Conservation (phyloP, 768 basidiomycete genomes). For the Russula olivacea region DNA sequence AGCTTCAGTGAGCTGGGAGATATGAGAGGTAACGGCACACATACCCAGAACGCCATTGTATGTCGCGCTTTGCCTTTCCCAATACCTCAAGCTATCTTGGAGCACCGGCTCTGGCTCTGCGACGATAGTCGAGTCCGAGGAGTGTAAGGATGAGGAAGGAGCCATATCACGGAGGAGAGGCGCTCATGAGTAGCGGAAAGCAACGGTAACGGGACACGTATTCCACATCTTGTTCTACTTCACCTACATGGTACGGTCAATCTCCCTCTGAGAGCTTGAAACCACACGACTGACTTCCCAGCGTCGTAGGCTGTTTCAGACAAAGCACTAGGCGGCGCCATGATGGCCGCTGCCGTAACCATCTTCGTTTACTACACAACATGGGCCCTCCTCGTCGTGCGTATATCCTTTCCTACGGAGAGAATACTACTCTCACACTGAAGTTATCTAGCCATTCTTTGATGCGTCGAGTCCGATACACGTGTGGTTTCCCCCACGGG, state of each 20-base stretch:
- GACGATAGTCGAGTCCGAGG: background rate
- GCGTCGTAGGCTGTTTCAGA: slow-evolving; percentile 63
- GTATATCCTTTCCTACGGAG: slow-evolving; percentile 27
- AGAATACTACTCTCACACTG: slow-evolving; percentile 11
- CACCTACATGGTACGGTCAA: slow-evolving; percentile 10
- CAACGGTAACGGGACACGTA: background rate
- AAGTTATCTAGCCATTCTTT: slow-evolving; percentile 63
- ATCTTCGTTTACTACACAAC: slow-evolving; percentile 88
- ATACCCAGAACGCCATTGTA: slow-evolving; percentile 82
- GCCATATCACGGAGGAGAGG: too few species aligned
- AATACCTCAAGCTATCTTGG: slow-evolving; percentile 78
- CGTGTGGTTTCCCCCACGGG: slow-evolving; percentile 73
- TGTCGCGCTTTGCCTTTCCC: slow-evolving; percentile 74
- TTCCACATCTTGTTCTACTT: background rate
- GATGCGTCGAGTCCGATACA: slow-evolving; percentile 72
- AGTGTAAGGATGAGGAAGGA: too few species aligned
- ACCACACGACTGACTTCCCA: background rate
- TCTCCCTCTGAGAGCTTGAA: background rate
- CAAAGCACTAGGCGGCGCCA: slow-evolving; percentile 68
- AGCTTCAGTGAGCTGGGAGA: background rate
- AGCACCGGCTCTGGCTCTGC: slow-evolving; percentile 53
- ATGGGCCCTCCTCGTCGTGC: slow-evolving; percentile 85
- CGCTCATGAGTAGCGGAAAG: background rate
- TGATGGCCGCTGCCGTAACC: slow-evolving; percentile 71
- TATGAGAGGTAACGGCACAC: slow-evolving; percentile 27